These are phyloP conservation scores for Acanthamoeba lenticulata DNA, from an alignment of 208 protist genomes.

Conservation along the genomic window DNA sequence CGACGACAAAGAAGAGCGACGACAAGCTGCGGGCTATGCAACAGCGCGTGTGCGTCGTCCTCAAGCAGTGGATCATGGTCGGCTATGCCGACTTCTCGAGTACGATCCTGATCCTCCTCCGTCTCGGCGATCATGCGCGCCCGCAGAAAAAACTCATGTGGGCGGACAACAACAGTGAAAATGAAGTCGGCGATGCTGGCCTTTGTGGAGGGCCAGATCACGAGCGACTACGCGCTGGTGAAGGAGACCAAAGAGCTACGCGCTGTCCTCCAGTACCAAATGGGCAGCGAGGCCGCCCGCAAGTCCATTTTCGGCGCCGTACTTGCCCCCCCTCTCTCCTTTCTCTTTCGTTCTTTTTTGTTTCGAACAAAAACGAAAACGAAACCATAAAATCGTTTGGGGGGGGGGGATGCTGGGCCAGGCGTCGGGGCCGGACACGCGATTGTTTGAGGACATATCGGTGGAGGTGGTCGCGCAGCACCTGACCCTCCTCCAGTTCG, in stretches of 20 bases:
- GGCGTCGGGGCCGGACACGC: background rate
- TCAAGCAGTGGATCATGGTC: conserved; percentile 1
- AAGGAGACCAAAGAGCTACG: background rate
- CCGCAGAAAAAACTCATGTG: too few relatives aligned
- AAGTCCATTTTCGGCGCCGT: background rate
- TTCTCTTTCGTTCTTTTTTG: background rate
- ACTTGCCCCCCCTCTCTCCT: background rate
- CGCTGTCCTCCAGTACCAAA: background rate
- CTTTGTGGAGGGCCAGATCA: background rate
- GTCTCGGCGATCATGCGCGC: background rate
- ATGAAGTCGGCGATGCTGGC: conserved; percentile 7
- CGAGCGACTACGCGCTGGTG: background rate
- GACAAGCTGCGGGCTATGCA: background rate
- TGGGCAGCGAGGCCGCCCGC: background rate
- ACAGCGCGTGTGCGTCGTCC: background rate
- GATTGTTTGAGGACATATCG: background rate
- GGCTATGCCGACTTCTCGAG: conserved; percentile 1
- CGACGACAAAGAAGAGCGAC: background rate
- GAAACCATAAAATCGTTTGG: too few relatives aligned
- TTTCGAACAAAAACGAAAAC: background rate
- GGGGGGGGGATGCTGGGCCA: too few relatives aligned
- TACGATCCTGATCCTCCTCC: background rate
- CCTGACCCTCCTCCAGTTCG: background rate
- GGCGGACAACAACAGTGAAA: background rate
- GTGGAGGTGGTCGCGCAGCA: background rate